Evolutionary conservation across 139 green algal species (phyloP).

Genomic region (Ulvella scutata): DNA sequence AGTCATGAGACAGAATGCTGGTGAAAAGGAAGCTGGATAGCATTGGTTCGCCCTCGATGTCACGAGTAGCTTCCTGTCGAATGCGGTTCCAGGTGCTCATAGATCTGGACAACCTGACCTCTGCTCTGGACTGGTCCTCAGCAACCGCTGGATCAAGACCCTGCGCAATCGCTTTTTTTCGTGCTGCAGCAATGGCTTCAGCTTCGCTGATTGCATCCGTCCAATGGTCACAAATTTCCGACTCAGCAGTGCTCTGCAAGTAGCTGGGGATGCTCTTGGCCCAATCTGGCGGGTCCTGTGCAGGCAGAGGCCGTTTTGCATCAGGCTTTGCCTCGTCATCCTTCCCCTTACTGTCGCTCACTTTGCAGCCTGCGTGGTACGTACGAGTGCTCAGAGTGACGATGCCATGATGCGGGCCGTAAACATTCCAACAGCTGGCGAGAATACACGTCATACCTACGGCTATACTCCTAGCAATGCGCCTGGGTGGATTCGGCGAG

Average conservation of each 20-base stretch:
- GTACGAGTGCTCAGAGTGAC: too few species aligned
- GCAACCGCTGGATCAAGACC: not conserved
- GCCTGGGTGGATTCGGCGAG: too few species aligned
- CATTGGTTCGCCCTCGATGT: constrained; percentile 54
- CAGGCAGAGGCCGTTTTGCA: too few species aligned
- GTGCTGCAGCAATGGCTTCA: not conserved
- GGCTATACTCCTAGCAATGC: too few species aligned
- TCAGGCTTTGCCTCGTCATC: too few species aligned
- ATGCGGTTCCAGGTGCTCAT: not conserved
- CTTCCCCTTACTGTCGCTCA: too few species aligned
- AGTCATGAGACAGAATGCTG: constrained; percentile 79
- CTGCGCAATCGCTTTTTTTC: not conserved
- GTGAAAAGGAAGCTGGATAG: constrained; percentile 83
- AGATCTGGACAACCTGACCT: not conserved
- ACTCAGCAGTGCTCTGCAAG: not conserved
- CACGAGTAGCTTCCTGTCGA: not conserved
- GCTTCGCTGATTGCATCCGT: not conserved
- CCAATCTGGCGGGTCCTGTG: not conserved
- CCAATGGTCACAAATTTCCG: not conserved
- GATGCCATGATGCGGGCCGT: too few species aligned
- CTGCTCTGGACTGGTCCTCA: not conserved
- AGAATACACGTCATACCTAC: too few species aligned
- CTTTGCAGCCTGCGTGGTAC: too few species aligned
- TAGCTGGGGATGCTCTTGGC: not conserved
- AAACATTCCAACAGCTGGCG: too few species aligned